Evolutionary conservation across 768 basidiomycete genomes (phyloP), one percentile per base, ranked within the genome.

Genomic region (Lactarius psammicola): DNA sequence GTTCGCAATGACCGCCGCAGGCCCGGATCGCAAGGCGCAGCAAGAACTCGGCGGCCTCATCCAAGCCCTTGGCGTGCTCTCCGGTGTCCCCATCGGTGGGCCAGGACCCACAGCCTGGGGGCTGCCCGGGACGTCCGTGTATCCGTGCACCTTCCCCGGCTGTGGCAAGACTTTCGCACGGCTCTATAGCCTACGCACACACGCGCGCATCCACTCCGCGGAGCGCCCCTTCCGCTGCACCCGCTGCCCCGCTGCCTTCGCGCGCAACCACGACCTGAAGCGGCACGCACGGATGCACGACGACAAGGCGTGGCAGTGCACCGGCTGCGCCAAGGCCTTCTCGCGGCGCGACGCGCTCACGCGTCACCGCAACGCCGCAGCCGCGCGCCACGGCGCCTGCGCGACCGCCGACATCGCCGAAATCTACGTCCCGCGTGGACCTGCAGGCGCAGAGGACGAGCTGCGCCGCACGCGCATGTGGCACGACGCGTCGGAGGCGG

Each of bases 11-110:
- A 92, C 88, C 13, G 89, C 87, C 68, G 4, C 69, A 68, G 34
- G 75, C 64, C 31, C 86, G 83, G 34, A 77, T 73, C 56, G 82
- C 82, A 81, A 83, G 63, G 78, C 80, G 0, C 76, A 92, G 1
- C 89, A 90, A 72, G 90, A 93, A 74, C 84, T 92, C 46, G 84
- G 86, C 51, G 89, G 88, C n/a, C 80, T 93, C 60, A 89, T 92
- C 63, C 90, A 92, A 71, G 88, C 92, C 68, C 82, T 93, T 53
- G 90, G 90, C 23, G 87, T 92, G 38, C 82, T 93, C 65, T 89
- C 87, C 67, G 89, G 87, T 1, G 87, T 90, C 51, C 88, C 86
- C 70, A 92, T 93, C 60, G 80, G 77, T 11, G 51, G 67, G 74
- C 78, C 61, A 34, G 33, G 65, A 23, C 70, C 64, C 30, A 56